Percentiles rank a stretch among this genome's conserved stretches.
These are phyloP conservation scores for Schrenkiella parvula DNA, from an alignment of 345 rosid species.

Conservation along the genomic window DNA sequence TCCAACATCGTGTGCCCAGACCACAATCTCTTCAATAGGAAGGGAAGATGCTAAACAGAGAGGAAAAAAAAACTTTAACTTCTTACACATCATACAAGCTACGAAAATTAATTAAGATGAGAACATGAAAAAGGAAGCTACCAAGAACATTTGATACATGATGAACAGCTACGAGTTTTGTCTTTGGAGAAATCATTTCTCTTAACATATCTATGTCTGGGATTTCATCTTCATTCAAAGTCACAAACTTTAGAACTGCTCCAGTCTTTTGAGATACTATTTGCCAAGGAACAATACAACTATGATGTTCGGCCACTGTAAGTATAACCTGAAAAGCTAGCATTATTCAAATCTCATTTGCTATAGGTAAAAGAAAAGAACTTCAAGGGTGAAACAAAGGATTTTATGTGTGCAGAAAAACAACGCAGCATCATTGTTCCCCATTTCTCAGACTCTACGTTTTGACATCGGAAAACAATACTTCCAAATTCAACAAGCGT, in stretches of 20 bases:
- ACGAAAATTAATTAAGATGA: not conserved
- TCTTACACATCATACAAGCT: not conserved
- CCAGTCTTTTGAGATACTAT: slow-evolving; percentile 72
- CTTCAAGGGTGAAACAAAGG: not conserved
- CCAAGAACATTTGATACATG: slow-evolving; percentile 91
- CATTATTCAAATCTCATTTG: slow-evolving; percentile 19
- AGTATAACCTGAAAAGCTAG: slow-evolving; percentile 54
- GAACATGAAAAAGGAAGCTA: slow-evolving; percentile 29
- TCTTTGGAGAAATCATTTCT: slow-evolving; percentile 60
- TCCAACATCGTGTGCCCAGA: slow-evolving; percentile 68
- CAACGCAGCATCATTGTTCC: not conserved
- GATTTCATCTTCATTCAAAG: slow-evolving; percentile 57
- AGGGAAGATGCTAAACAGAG: slow-evolving; percentile 61
- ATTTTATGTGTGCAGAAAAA: not conserved
- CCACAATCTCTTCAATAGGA: slow-evolving; percentile 65
- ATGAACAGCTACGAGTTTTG: slow-evolving; percentile 77
- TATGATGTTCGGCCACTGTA: slow-evolving; percentile 88
- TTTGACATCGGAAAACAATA: not conserved
- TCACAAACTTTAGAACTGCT: slow-evolving; percentile 62
- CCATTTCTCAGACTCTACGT: not conserved
- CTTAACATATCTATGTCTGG: slow-evolving; percentile 54
- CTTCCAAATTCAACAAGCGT: not conserved
- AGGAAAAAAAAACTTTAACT: not conserved
- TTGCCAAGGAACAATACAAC: slow-evolving; percentile 99
- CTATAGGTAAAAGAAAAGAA: not conserved